phyloP scores from a whole-genome alignment of 129 eudicot genomes.

The Solidago caesia region DNA sequence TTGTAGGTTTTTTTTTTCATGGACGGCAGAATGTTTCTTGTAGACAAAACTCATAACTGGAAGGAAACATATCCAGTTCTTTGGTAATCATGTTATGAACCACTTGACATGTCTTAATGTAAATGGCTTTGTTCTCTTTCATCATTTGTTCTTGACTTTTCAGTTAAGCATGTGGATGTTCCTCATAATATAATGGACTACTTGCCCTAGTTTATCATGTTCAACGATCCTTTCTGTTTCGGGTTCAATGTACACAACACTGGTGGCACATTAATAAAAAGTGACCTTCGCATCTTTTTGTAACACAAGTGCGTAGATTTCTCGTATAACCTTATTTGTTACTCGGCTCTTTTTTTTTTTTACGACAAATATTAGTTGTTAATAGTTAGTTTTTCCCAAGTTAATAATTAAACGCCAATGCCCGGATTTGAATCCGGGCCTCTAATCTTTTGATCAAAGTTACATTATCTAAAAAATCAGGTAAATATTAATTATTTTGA shows the following conservation, averaged over 20 bases:
- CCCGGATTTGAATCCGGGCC: too few species aligned
- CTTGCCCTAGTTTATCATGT: slow-evolving; percentile 21
- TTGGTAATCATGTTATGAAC: slow-evolving; percentile 30
- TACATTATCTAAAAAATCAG: too few species aligned
- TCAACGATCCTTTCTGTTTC: not conserved
- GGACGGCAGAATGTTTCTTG: slow-evolving; percentile 18
- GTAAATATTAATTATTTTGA: too few species aligned
- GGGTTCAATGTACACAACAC: slow-evolving; percentile 20
- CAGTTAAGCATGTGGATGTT: slow-evolving; percentile 3
- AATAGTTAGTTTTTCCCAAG: too few species aligned
- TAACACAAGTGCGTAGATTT: not conserved
- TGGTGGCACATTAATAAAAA: not conserved
- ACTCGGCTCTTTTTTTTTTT: too few species aligned
- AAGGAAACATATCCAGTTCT: slow-evolving; percentile 28
- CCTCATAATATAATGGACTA: slow-evolving; percentile 20
- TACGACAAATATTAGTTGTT: not conserved
- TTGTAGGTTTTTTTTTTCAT: slow-evolving; percentile 9
- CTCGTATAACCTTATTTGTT: not conserved
- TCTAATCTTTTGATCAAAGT: too few species aligned
- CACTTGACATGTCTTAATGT: slow-evolving; percentile 32
- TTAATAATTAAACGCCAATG: too few species aligned
- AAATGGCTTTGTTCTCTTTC: slow-evolving; percentile 33
- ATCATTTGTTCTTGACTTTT: slow-evolving; percentile 27
- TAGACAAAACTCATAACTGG: slow-evolving; percentile 33
- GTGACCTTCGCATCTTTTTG: not conserved